Percentiles rank a stretch among this genome's conserved stretches.
phyloP scores from a whole-genome alignment of 2,329 filamentous ascomycete species.

The Cercospora janseana region DNA sequence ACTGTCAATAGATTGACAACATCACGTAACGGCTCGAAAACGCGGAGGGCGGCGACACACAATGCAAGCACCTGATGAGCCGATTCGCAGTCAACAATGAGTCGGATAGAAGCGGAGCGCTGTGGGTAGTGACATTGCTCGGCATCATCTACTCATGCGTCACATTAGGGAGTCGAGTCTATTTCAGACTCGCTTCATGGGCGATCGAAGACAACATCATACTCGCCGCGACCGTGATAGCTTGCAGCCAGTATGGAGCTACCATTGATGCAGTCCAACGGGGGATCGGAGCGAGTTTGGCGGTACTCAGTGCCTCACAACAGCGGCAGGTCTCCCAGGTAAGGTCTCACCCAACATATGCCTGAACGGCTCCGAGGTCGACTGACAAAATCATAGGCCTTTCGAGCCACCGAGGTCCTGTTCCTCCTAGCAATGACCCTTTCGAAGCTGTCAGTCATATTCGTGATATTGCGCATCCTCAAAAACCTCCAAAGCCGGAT shows the following conservation, averaged over 20 bases:
- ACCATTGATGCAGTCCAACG: neutral
- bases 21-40: no score
- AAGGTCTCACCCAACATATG: neutral
- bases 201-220: constrained; percentile 2
- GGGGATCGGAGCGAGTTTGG: neutral
- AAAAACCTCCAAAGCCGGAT: neutral
- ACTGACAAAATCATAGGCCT: neutral
- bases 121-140: neutral
- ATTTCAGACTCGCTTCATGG: neutral
- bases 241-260: neutral
- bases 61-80: neutral
- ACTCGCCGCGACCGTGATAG: neutral
- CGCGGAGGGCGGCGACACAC: no score
- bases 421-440: constrained; percentile 1
- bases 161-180: neutral
- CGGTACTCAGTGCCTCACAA: neutral
- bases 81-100: constrained; percentile 1
- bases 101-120: neutral
- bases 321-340: neutral
- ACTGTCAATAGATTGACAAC: no score
- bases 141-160: neutral
- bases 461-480: neutral
- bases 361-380: neutral
- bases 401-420: neutral
- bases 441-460: neutral